Percentiles rank a stretch among this genome's conserved stretches.
These are phyloP conservation scores for Pleurotus platypus DNA, from an alignment of 768 basidiomycete species.

Conservation along the genomic window DNA sequence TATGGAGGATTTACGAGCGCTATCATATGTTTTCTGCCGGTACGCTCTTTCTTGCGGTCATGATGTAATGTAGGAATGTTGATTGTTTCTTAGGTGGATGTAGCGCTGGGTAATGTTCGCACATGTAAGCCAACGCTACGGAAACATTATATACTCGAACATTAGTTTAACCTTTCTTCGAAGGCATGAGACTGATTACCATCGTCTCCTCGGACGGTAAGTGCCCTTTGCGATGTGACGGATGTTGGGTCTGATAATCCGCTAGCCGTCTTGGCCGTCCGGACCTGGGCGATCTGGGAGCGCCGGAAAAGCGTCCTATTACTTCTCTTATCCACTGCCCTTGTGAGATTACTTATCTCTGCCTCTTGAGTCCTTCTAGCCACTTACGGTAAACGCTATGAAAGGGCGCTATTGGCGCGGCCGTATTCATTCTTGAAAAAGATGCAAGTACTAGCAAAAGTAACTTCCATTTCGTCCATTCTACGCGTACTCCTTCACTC, in stretches of 20 bases:
- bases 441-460: slow-evolving; percentile 1
- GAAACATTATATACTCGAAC: too few relatives aligned
- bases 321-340: not conserved
- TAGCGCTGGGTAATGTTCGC: not conserved
- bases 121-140: not conserved
- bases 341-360: not conserved
- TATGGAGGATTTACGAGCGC: slow-evolving; percentile 4
- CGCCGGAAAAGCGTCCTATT: not conserved
- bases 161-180: too few relatives aligned
- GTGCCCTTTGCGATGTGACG: not conserved
- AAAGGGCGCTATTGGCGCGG: slow-evolving; percentile 3
- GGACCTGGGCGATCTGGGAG: slow-evolving; percentile 6
- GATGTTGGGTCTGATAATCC: too few relatives aligned
- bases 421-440: not conserved
- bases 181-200: not conserved
- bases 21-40: not conserved
- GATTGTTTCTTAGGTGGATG: not conserved
- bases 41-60: not conserved
- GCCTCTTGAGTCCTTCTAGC: too few relatives aligned
- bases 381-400: not conserved
- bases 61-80: not conserved
- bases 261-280: not conserved
- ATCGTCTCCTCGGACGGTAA: slow-evolving; percentile 4
- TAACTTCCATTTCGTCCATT: not conserved
- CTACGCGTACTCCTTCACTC: too few relatives aligned